Conservation (phyloP, 768 basidiomycete genomes). For the Cystobasidium ongulense region DNA sequence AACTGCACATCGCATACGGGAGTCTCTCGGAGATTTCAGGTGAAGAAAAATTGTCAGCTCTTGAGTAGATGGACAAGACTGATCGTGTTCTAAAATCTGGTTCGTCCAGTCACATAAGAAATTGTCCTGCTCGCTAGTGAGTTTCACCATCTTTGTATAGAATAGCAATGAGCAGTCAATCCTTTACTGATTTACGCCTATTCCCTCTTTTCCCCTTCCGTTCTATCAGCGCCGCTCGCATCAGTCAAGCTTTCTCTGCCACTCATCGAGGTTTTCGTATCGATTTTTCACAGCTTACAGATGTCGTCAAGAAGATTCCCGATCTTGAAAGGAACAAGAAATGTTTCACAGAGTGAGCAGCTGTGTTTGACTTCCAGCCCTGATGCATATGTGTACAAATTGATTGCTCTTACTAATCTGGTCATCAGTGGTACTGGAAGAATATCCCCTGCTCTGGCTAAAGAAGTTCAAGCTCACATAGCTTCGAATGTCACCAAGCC, state of each 20-base stretch:
- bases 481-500: not conserved
- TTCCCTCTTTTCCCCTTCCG: not conserved
- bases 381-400: not conserved
- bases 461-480: not conserved
- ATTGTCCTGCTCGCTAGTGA: not conserved
- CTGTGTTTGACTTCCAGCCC: not conserved
- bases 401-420: not conserved
- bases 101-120: not conserved
- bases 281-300: not conserved
- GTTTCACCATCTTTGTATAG: too few species aligned
- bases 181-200: too few species aligned
- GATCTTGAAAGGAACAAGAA: not conserved
- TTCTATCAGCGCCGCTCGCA: not conserved
- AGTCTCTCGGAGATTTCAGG: not conserved
- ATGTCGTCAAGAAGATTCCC: not conserved
- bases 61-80: too few species aligned
- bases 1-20: not conserved
- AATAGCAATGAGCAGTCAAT: not conserved
- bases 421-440: not conserved
- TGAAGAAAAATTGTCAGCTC: too few species aligned
- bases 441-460: not conserved
- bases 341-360: not conserved
- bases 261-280: not conserved
- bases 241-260: conserved; percentile 1
- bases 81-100: too few species aligned